Base-by-base conservation (phyloP, 257 asterid species). In the Nicotiana sylvestris region DNA sequence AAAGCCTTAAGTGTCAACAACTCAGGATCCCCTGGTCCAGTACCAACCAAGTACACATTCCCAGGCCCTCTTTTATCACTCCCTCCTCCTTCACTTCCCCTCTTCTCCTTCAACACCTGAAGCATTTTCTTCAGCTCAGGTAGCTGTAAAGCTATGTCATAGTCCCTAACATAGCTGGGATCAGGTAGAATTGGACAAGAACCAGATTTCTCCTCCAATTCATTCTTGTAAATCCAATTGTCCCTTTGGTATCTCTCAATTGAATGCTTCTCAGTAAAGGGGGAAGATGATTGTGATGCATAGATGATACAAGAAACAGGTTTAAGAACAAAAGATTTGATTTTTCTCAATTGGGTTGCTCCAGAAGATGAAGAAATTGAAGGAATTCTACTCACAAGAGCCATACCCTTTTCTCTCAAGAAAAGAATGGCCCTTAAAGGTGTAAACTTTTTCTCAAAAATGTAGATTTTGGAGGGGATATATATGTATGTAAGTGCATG, bases 21-120 rank as follows among this genome's bases (percentile, higher is more conserved):
- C 39, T 94, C 98, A 11, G 98, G 97, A 66, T 96, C 99, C 53
- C 99, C 99, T 1, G 99, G 99, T 64, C 99, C 99, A 0, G 99
- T 90, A 10, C 99, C 99, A 88, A 96, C 98, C 91, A 96, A 91
- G 88, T 89, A 96, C 88, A 96, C 99, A 86, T 93, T 91, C 18
- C 98, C 98, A 18, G 92, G 92, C 69, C 91, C 92, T 81, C 87
- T 86, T 65, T 82, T 82, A 43, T 77, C 81, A 76, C 21, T 35
- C 70, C 89, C 92, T 80, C 89, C 92, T 80, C 81, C 82, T 57
- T 43, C 93, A 60, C 27, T 74, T n/a, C 83, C 86, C 82, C 99
- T 92, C 87, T 93, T 94, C 74, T 90, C 93, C 46, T 86, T 90
- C 92, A 96, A 83, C 72, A 96, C 94, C n/a, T 84, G 83, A 39